Base-by-base conservation (phyloP, 768 basidiomycete genomes). In the Podaxis sp. region DNA sequence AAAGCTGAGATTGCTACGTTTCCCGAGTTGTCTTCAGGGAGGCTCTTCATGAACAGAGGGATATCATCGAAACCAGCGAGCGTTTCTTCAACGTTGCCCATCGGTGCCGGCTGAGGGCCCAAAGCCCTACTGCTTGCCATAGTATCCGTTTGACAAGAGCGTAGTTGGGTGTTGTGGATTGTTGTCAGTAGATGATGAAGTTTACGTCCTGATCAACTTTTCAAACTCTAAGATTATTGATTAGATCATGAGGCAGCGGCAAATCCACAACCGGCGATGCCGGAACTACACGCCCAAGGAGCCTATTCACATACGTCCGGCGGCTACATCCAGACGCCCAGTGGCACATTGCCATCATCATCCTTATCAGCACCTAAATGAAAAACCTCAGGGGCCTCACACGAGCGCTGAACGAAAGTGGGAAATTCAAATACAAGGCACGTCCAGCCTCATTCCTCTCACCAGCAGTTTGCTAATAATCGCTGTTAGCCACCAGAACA, bases 41-140 rank as follows among this genome's bases (percentile, higher is more conserved):
- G 80, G 20, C 87, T 84, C 68, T 87, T 87, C 95, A 99, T 99
- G 77, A 99, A 99, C 40, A 99, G 78, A 5, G 97, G 97, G 2
- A 91, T 76, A 3, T 83, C 79, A 66, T 95, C 88, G 53, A 85
- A 78, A 3, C 72, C 75, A 0, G 78, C 75, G 5, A 84, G 71
- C n/a, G 73, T 74, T 36, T 77, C 75, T 37, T 80, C 72, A 7
- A 78, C n/a, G 26, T 74, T 72, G n/a, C 71, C 67, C 1, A 73
- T 66, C 12, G 71, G 66, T 56, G 73, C 71, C 12, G 7, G 61
- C 20, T n/a, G 44, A 5, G 61, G 44, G 8, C 48, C 38, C 2
- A 20, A 1, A 5, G 6, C 13, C 8, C 11, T 12, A 17, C 1
- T 51, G 13, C 20, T 20, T 51, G 49, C 20, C 58, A 59, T 59